A percentile compares a stretch with the other conserved stretches of the same genome.
Evolutionary conservation across 805 yeast species (phyloP).

Genomic region (Maudiozyma serrabonitensis): DNA sequence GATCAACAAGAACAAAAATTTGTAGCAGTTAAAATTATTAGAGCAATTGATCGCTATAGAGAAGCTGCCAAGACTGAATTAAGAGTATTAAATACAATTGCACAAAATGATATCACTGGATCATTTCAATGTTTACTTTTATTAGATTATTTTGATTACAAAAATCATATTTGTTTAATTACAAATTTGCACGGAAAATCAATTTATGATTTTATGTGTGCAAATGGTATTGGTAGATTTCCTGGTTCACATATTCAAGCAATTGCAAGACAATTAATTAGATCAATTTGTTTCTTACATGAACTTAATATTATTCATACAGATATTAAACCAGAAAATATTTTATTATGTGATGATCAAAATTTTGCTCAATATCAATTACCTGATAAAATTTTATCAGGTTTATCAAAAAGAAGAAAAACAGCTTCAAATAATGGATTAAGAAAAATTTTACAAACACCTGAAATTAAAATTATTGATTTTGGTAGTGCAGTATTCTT

Average conservation of each 20-base stretch:
- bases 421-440: conserved; percentile 26
- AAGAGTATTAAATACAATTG: conserved; percentile 45
- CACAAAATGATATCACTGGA: conserved; percentile 41
- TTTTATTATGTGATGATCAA: conserved; percentile 39
- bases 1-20: conserved; percentile 39
- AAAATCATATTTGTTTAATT: conserved; percentile 89
- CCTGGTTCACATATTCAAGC: conserved; percentile 91
- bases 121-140: conserved; percentile 67
- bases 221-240: conserved; percentile 76
- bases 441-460: conserved; percentile 45
- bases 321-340: conserved; percentile 93
- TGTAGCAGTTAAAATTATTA: conserved; percentile 87
- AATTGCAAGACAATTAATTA: conserved; percentile 72
- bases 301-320: conserved; percentile 88
- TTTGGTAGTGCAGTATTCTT: conserved; percentile 95
- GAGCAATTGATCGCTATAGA: conserved; percentile 86
- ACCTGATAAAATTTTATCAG: conserved; percentile 12
- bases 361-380: conserved; percentile 17
- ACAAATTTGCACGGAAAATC: conserved; percentile 81
- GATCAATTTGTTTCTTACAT: conserved; percentile 82
- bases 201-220: conserved; percentile 81
- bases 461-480: conserved; percentile 82
- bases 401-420: conserved; percentile 23
- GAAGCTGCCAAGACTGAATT: conserved; percentile 93
- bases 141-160: conserved; percentile 81